These are phyloP conservation scores for Pelargonium citronellum DNA, from an alignment of 441 rosid species.

Conservation along the genomic window DNA sequence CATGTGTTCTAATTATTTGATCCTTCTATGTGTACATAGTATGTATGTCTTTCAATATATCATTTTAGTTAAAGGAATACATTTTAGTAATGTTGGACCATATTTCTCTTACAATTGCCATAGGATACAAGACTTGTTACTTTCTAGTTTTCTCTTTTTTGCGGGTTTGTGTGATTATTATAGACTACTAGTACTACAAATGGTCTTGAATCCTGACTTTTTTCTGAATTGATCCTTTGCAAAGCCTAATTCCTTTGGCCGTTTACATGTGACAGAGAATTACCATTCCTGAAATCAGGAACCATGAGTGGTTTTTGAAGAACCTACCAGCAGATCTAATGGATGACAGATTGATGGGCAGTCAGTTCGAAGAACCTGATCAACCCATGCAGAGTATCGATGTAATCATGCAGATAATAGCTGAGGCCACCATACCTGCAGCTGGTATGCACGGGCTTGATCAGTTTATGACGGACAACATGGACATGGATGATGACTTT, in stretches of 20 bases:
- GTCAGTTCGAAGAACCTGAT: slow-evolving; percentile 50
- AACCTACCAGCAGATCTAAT: slow-evolving; percentile 59
- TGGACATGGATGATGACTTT: slow-evolving; percentile 56
- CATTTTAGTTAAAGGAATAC: too few species aligned
- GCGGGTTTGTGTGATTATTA: too few species aligned
- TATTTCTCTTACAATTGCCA: too few species aligned
- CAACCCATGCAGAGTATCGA: slow-evolving; percentile 60
- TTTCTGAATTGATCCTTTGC: not conserved
- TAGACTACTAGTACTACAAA: too few species aligned
- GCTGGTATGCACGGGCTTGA: slow-evolving; percentile 33
- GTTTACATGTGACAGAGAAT: slow-evolving; percentile 44
- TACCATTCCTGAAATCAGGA: slow-evolving; percentile 53
- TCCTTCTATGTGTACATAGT: too few species aligned
- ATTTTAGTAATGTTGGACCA: too few species aligned
- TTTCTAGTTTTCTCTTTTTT: too few species aligned
- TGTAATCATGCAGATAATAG: slow-evolving; percentile 56
- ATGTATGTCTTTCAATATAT: too few species aligned
- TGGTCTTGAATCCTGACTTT: too few species aligned
- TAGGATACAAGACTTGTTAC: too few species aligned
- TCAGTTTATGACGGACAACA: slow-evolving; percentile 35
- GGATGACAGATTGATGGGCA: slow-evolving; percentile 40
- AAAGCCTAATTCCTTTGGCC: not conserved
- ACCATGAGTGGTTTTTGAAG: slow-evolving; percentile 54
- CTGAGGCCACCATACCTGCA: slow-evolving; percentile 61
- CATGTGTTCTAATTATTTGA: too few species aligned